These are phyloP conservation scores for Cercospora brassicicola DNA, from an alignment of 2,329 filamentous ascomycete genomes.

Conservation along the genomic window DNA sequence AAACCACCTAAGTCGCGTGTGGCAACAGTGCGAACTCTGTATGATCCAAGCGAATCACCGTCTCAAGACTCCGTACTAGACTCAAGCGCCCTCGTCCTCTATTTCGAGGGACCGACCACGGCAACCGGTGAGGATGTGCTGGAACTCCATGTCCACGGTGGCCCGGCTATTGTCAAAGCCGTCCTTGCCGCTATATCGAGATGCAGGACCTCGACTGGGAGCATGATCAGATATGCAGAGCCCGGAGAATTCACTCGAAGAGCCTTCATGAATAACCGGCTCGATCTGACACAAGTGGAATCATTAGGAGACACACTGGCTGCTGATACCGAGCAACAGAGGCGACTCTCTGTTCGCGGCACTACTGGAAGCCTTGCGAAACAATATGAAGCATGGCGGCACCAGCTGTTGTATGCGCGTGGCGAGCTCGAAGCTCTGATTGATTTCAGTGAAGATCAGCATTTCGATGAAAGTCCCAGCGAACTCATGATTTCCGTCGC, in stretches of 20 bases:
- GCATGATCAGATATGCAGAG: conserved; percentile 76
- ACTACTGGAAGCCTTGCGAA: conserved; percentile 64
- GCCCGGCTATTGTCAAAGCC: conserved; percentile 81
- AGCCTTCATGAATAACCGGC: conserved; percentile 81
- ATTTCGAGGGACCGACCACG: conserved; percentile 77
- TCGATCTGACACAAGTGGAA: conserved; percentile 82
- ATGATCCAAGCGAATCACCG: conserved; percentile 53
- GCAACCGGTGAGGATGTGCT: conserved; percentile 91
- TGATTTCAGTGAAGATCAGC: conserved; percentile 95
- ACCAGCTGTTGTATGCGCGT: conserved; percentile 72
- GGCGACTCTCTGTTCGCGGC: conserved; percentile 78
- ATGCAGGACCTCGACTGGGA: conserved; percentile 20
- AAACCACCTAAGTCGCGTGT: conserved; percentile 58
- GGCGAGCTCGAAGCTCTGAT: conserved; percentile 94
- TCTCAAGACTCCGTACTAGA: conserved; percentile 61
- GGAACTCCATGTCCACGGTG: conserved; percentile 93
- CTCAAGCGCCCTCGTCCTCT: conserved; percentile 74
- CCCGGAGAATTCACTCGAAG: conserved; percentile 93
- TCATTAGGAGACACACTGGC: conserved; percentile 61
- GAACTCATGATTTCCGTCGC: conserved; percentile 71
- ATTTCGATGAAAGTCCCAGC: conserved; percentile 84
- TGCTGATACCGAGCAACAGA: conserved; percentile 86
- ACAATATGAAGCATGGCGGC: conserved; percentile 81
- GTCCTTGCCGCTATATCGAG: conserved; percentile 70
- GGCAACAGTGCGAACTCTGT: conserved; percentile 74